These are phyloP conservation scores for Fragaria nilgerrensis DNA, from an alignment of 306 rosid genomes.

Conservation along the genomic window DNA sequence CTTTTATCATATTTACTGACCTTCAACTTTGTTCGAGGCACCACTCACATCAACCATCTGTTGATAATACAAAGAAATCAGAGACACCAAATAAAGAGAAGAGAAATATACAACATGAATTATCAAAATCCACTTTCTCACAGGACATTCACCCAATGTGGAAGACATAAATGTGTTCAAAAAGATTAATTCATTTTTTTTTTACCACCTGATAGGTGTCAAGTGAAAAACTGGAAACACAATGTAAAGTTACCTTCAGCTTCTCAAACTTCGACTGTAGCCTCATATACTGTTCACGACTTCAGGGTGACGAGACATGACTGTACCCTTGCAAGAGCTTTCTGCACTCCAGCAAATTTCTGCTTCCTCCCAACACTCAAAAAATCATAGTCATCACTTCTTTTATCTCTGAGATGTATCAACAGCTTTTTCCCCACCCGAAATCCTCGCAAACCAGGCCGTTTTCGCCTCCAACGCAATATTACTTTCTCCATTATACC, in stretches of 20 bases:
- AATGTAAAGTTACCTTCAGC: conserved; percentile 38
- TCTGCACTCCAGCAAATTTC: conserved; percentile 57
- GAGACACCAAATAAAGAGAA: background rate
- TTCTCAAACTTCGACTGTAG: conserved; percentile 46
- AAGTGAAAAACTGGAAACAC: background rate
- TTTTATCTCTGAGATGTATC: conserved; percentile 32
- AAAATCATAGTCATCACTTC: conserved; percentile 63
- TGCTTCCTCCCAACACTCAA: conserved; percentile 59
- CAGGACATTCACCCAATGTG: background rate
- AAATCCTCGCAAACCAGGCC: conserved; percentile 69
- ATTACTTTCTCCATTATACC: conserved; percentile 67
- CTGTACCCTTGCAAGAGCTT: conserved; percentile 63
- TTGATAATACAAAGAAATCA: background rate
- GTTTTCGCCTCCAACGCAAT: conserved; percentile 73
- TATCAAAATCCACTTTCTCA: background rate
- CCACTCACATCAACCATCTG: conserved; percentile 24
- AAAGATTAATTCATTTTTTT: background rate
- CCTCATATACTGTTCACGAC: conserved; percentile 68
- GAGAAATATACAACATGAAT: background rate
- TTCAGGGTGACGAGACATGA: conserved; percentile 60
- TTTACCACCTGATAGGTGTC: background rate
- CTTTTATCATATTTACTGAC: background rate
- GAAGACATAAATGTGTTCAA: background rate
- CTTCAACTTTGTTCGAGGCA: conserved; percentile 6
- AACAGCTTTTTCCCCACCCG: conserved; percentile 32